Percentiles rank a stretch among this genome's conserved stretches.
Conservation (phyloP, 208 protist species). For the Wallacemonas collosoma region DNA sequence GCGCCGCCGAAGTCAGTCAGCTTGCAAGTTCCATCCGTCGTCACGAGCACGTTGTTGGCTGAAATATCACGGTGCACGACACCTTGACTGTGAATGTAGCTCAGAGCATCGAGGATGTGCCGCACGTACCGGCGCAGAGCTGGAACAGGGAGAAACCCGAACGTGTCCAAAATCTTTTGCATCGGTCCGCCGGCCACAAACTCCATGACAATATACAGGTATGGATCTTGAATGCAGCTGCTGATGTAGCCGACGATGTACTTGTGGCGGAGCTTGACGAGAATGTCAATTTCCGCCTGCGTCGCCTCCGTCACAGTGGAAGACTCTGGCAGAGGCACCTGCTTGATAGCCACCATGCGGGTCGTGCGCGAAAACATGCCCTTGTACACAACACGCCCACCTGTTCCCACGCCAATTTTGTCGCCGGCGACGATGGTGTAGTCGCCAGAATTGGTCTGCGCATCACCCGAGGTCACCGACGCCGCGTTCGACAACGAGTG, state of each 20-base stretch:
- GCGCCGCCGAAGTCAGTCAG: slow-evolving; percentile 79
- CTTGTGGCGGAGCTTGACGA: slow-evolving; percentile 49
- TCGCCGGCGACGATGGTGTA: slow-evolving; percentile 12
- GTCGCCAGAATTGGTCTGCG: neutral
- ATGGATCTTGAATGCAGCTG: slow-evolving; percentile 38
- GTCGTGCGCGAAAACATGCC: slow-evolving; percentile 19
- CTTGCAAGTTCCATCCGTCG: slow-evolving; percentile 67
- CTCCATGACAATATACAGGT: slow-evolving; percentile 68
- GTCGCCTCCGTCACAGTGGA: slow-evolving; percentile 30
- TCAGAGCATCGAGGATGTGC: slow-evolving; percentile 62
- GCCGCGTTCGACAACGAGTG: neutral
- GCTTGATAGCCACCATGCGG: slow-evolving; percentile 61
- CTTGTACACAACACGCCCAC: slow-evolving; percentile 24
- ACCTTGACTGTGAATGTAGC: slow-evolving; percentile 59
- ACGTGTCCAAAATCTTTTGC: slow-evolving; percentile 45
- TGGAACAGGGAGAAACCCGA: slow-evolving; percentile 38
- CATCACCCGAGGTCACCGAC: neutral
- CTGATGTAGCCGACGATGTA: slow-evolving; percentile 72
- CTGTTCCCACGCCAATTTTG: slow-evolving; percentile 19
- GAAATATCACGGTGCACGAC: slow-evolving; percentile 82
- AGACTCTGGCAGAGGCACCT: slow-evolving; percentile 28
- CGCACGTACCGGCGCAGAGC: slow-evolving; percentile 47
- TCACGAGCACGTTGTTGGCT: slow-evolving; percentile 78
- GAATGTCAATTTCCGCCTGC: slow-evolving; percentile 56
- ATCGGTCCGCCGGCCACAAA: slow-evolving; percentile 73